Base-by-base conservation (phyloP, 257 asterid species). In the Gynochthodes officinalis region DNA sequence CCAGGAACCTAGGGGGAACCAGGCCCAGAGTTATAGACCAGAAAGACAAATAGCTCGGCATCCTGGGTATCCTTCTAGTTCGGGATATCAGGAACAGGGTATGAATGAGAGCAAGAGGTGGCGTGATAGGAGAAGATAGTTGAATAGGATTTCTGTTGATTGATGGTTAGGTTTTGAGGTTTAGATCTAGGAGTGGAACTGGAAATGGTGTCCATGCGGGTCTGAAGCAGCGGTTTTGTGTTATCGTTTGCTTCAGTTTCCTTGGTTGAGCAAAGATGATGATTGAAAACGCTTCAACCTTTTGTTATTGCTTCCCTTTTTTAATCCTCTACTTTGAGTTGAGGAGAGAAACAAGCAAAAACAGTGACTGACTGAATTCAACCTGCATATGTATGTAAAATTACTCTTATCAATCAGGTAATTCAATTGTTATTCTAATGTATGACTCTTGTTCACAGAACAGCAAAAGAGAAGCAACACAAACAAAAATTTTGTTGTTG, bases 121-220 rank as follows among this genome's bases (percentile, higher is more conserved):
- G 96, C 82, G 68, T 27, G 89, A 87, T 35, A 43, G 85, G 44
- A 82, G 96, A 70, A 83, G 90, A 80, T 89, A 86, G 84, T 32
- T 50, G 44, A 16, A 7, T 39, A 3, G 9, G 48, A 18, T 33
- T 33, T 37, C 49, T 37, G 68, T 21, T 9, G 32, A 37, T 62
- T 63, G 68, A 64, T 64, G 28, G 16, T 32, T 48, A 46, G 55
- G 65, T 58, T 58, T 58, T 27, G 66, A 32, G 66, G n/a, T n/a
- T n/a, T n/a, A n/a, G n/a, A n/a, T n/a, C n/a, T n/a, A n/a, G n/a
- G n/a, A n/a, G n/a, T n/a, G n/a, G n/a, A n/a, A n/a, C n/a, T n/a
- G n/a, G n/a, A n/a, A n/a, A n/a, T n/a, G n/a, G n/a, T n/a, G n/a
- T n/a, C n/a, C n/a, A n/a, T n/a, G n/a, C n/a, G n/a, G n/a, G n/a